Conservation (phyloP, 257 asterid species). For the Eucommia ulmoides region DNA sequence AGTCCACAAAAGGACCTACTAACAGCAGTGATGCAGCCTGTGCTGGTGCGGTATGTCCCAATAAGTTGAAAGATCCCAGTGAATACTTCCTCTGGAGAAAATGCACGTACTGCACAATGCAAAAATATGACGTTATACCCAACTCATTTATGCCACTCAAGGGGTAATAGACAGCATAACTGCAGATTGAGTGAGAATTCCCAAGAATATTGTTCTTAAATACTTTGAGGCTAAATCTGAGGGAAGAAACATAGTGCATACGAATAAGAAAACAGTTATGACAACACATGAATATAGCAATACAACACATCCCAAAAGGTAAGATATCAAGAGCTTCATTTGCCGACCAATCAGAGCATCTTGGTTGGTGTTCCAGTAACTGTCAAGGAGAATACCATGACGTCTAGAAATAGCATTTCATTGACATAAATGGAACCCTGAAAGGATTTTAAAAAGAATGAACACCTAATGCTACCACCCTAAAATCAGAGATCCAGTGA, state of each 20-base stretch:
- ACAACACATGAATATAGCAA: neutral
- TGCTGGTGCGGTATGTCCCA: constrained; percentile 85
- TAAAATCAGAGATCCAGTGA: constrained; percentile 2
- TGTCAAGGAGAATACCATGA: no score
- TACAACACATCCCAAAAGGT: neutral
- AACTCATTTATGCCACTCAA: neutral
- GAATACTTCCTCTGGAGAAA: constrained; percentile 66
- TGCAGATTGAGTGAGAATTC: no score
- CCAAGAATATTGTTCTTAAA: no score
- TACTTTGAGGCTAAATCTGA: no score
- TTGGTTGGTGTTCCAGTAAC: no score
- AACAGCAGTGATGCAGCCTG: constrained; percentile 66
- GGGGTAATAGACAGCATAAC: neutral
- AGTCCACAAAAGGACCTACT: constrained; percentile 54
- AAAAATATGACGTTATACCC: constrained; percentile 9
- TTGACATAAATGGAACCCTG: no score
- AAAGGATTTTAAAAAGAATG: no score
- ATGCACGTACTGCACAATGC: constrained; percentile 62
- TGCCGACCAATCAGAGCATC: no score
- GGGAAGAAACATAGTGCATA: neutral
- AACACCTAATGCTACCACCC: no score
- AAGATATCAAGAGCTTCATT: no score
- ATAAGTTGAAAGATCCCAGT: constrained; percentile 60
- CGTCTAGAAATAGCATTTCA: no score
- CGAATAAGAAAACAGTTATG: neutral